Base-by-base conservation (phyloP, 148 eudicot genomes). In the Nepenthes gracilis region DNA sequence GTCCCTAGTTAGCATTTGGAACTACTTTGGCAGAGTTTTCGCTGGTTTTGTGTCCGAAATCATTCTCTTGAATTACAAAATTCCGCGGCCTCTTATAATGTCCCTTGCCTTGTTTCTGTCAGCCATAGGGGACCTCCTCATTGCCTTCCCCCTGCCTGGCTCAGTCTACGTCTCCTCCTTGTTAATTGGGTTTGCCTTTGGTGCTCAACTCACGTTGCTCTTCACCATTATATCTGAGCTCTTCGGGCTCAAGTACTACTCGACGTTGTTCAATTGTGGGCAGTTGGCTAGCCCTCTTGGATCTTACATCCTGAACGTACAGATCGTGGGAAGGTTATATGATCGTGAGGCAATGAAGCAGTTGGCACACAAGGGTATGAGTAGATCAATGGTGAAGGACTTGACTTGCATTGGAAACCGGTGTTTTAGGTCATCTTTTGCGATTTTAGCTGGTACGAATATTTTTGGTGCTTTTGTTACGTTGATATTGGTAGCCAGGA, bases 241-340 rank as follows among this genome's bases (percentile, higher is more conserved):
- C 33, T 65, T 65, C 54, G 68, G 68, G 13, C 35, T 65, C 12
- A 65, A 65, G 55, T 65, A 65, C 43, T 65, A 65, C 61, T 65
- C 68, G 35, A 65, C 68, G 1, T 23, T 65, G 60, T 65, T 65
- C 55, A 65, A 65, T 32, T 65, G 61, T 10, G 68, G 61, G 8
- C 68, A 65, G 43, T 14, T 65, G 55, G 61, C 61, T 47, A 65
- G 68, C 12, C 68, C 68, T 34, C 34, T 65, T 35, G 68, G 68
- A 2, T 55, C 61, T 4, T 65, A 65, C 14, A 23, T 56, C 4
- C 54, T 65, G 8, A 65, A 56, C 32, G 68, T 65, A 43, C 60
- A 65, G 34, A 34, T 65, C 2, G 68, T 56, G 3, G 68, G 68
- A 43, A 56, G 35, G 53, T 14, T 65, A 32, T 65, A 65, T 33